phyloP scores from a whole-genome alignment of 2,329 filamentous ascomycete genomes.

The Sclerotinia glacialis region DNA sequence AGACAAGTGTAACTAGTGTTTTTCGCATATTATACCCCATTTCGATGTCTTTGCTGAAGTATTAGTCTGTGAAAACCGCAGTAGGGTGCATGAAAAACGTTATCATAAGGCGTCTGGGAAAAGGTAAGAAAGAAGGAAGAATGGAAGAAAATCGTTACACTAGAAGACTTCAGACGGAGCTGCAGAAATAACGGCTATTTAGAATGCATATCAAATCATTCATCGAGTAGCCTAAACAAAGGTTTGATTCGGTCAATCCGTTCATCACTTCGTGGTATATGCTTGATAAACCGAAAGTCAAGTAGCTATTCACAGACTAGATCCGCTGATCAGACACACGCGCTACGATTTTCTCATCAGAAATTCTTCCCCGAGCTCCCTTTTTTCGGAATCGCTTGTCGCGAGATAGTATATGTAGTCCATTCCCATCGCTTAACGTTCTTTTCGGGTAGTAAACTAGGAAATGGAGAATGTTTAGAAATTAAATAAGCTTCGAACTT shows the following conservation, averaged over 20 bases:
- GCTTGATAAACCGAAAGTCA: neutral
- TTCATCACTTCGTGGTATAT: neutral
- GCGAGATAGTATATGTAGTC: neutral
- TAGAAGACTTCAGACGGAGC: neutral
- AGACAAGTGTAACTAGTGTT: too few species aligned
- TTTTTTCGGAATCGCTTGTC: neutral
- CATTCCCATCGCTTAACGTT: neutral
- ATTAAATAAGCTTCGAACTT: neutral
- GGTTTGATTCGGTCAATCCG: neutral
- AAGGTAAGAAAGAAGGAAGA: too few species aligned
- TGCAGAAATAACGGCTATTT: neutral
- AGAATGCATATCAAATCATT: neutral
- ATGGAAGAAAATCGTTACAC: neutral
- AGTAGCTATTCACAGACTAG: too few species aligned
- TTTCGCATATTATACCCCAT: too few species aligned
- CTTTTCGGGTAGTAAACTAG: neutral
- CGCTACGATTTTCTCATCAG: neutral
- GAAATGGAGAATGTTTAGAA: neutral
- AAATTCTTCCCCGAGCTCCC: neutral
- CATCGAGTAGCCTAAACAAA: too few species aligned
- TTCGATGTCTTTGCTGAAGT: neutral
- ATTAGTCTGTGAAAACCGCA: neutral
- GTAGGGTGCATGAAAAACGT: neutral
- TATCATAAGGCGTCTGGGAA: neutral
- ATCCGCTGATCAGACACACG: constrained; percentile 1